Percentiles rank a stretch among this genome's conserved stretches.
Evolutionary conservation across 768 basidiomycete species (phyloP).

Genomic region (Tremella fuciformis): DNA sequence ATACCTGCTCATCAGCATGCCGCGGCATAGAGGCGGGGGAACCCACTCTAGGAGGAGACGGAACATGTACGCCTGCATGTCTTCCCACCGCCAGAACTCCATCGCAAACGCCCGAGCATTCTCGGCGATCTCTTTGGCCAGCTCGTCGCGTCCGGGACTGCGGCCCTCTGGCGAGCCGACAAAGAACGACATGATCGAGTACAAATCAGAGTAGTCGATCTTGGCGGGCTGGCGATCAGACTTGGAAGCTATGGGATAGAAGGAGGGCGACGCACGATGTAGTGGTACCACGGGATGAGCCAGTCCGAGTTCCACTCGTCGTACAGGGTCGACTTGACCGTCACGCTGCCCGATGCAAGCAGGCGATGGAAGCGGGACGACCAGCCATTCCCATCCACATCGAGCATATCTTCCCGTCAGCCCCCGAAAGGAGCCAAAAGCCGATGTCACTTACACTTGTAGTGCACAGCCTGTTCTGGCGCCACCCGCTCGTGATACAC

Average conservation of each 20-base stretch:
- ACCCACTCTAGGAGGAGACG: conserved; percentile 49
- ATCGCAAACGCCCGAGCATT: conserved; percentile 43
- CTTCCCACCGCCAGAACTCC: conserved; percentile 51
- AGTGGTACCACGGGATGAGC: conserved; percentile 53
- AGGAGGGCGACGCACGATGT: conserved; percentile 43
- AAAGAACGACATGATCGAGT: conserved; percentile 50
- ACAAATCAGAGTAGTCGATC: conserved; percentile 50
- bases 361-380: conserved; percentile 49
- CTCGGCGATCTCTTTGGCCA: conserved; percentile 44
- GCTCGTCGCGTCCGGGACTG: conserved; percentile 35
- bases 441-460: conserved; percentile 44
- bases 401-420: conserved; percentile 23
- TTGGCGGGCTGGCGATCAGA: conserved; percentile 41
- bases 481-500: conserved; percentile 38
- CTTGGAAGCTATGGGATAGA: not conserved
- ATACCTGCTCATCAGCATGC: conserved; percentile 3
- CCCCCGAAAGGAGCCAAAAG: not conserved
- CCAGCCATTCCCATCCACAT: conserved; percentile 53
- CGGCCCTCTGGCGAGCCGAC: conserved; percentile 47
- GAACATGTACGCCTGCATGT: conserved; percentile 52
- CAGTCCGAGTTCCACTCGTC: conserved; percentile 52
- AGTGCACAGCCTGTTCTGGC: conserved; percentile 43
- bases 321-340: conserved; percentile 51
- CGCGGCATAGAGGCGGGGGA: not conserved
- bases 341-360: conserved; percentile 48